Evolutionary conservation across 768 basidiomycete species (phyloP).

Genomic region (Lentinula raphanica): DNA sequence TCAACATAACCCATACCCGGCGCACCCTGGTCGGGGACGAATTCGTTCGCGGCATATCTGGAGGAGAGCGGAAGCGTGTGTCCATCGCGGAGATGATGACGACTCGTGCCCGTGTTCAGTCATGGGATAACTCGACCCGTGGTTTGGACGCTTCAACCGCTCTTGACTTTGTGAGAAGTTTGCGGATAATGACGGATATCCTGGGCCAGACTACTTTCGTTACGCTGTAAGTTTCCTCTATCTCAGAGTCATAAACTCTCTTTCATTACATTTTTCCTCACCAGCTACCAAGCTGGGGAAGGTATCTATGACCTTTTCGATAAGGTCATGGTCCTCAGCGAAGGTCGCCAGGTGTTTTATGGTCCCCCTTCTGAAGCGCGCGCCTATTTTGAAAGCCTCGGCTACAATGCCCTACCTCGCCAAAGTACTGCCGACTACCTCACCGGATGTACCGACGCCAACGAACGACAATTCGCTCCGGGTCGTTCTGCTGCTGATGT

Average conservation of each 20-base stretch:
- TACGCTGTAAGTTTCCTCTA: conserved; percentile 46
- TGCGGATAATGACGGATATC: conserved; percentile 82
- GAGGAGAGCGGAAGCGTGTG: conserved; percentile 76
- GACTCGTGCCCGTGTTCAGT: conserved; percentile 72
- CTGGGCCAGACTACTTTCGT: conserved; percentile 77
- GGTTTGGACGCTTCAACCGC: conserved; percentile 86
- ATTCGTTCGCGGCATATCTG: conserved; percentile 76
- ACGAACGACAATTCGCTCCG: conserved; percentile 74
- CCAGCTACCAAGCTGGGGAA: conserved; percentile 79
- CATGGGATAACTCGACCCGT: conserved; percentile 81
- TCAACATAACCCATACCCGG: conserved; percentile 78
- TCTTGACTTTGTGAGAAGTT: conserved; percentile 74
- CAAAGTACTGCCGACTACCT: conserved; percentile 86
- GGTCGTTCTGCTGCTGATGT: conserved; percentile 55
- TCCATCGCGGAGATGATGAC: conserved; percentile 87
- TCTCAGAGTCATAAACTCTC: not conserved
- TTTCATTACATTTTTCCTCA: not conserved
- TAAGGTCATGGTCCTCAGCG: conserved; percentile 79
- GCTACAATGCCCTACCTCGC: conserved; percentile 69
- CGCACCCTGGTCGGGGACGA: conserved; percentile 83
- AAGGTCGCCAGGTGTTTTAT: conserved; percentile 78
- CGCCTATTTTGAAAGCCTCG: conserved; percentile 70
- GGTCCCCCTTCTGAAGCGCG: conserved; percentile 72
- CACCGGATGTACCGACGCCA: conserved; percentile 77
- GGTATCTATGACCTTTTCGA: conserved; percentile 75